Base-by-base conservation (phyloP, 2,329 filamentous ascomycete species). In the Decorospora gaudefroyi region DNA sequence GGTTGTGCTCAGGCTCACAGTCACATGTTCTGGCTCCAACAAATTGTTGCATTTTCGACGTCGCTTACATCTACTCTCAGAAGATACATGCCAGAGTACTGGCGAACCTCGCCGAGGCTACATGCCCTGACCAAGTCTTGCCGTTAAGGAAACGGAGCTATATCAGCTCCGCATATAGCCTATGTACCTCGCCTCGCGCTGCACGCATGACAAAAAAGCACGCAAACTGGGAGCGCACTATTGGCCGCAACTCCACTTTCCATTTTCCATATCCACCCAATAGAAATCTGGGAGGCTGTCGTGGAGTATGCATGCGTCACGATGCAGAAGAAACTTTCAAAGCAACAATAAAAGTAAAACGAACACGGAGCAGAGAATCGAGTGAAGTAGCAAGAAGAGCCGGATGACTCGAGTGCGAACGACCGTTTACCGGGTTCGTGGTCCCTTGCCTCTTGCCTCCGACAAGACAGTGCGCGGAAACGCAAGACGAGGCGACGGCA, bases 111-210 rank as follows among this genome's bases (percentile, higher is more conserved):
- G 12, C 26, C 21, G 39, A 39, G 28, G 16, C 19, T 33, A 22
- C 35, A 33, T 13, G 33, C 39, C 21, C 21, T 23, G 25, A 31
- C 28, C 29, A 15, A 32, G 43, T 26, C 17, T 12, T 30, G 21
- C 34, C 29, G 17, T 27, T 43, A 18, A 16, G 38, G 42, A 30
- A 42, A 30, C 27, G 42, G 37, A 30, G 42, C 37, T 46, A 50
- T 53, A 53, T 50, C 42, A 53, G 46, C 39, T 49, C 37, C 35
- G 31, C 46, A 50, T 44, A 47, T 53, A 53, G 50, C 21, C 46
- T 42, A 38, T 50, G 36, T 52, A 35, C 28, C 28, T 42, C 46
- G 39, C 46, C 50, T 38, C 46, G n/a, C n/a, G n/a, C n/a, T n/a
- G n/a, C n/a, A 30, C 38, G 29, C 30, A 33, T 32, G 31, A 44